Evolutionary conservation across 371 early-diverging fungal species (phyloP), one percentile per base, ranked within the genome.

Genomic region (Actinomortierella ambigua): DNA sequence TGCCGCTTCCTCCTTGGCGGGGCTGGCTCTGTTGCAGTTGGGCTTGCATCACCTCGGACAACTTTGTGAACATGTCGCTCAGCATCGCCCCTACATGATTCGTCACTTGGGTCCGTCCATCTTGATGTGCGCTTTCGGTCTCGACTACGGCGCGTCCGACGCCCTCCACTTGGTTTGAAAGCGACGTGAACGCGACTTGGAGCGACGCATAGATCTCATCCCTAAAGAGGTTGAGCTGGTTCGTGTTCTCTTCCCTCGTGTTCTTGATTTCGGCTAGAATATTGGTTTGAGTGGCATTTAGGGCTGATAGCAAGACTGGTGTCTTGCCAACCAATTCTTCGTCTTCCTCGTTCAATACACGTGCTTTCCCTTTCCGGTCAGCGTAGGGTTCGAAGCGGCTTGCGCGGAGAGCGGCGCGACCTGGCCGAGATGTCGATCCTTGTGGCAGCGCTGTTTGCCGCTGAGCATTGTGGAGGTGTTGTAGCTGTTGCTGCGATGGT

Each of bases 201-300:
- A 71, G 53, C 2, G 73, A 71, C 2, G 54, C 9, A 29, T 71
- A 71, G 0, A 71, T 55, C 54, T 71, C 73, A 11, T 65, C 53
- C 13, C 73, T 65, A 17, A 71, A 71, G 18, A 65, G 73, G 7
- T 61, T 57, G 2, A 71, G 41, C 23, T 71, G 66, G 1, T 58
- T 54, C n/a, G 65, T 59, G 18, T 58, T 58, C 46, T 41, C 18
- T 2, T 59, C 53, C 41, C 65, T 65, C 1, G 62, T 42, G 5
- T 55, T 63, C 54, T 65, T 61, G n/a, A 71, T 58, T 57, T 71
- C 66, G 4, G 73, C 65, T 3, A 71, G 26, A 27, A 71, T 59
- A 49, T 71, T 71, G 26, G 73, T 71, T 57, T 65, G 65, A 5
- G 62, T 65, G 17, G 73, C 62, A 34, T 71, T 71, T 40, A 71